Evolutionary conservation across 495 filamentous ascomycete genomes (phyloP).

Genomic region (Aspergillus olivimuriae): DNA sequence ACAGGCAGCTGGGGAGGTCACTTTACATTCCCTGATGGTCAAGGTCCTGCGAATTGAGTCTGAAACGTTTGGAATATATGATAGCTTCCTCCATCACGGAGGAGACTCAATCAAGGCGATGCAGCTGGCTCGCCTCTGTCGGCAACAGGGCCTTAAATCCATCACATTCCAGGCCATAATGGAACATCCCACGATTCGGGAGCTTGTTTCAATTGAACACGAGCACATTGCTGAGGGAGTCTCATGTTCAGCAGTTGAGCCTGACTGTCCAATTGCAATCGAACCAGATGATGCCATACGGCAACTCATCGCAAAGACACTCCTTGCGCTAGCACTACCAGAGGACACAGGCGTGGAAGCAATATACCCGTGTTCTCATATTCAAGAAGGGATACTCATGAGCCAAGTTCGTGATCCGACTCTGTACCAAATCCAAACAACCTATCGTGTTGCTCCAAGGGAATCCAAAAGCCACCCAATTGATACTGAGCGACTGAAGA

Average conservation of each 20-base stretch:
- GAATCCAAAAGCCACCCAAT: neutral
- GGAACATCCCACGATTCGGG: neutral
- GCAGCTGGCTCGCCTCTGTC: neutral
- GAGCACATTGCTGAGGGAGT: neutral
- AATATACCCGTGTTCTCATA: neutral
- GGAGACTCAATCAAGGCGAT: conserved; percentile 2
- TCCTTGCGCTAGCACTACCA: neutral
- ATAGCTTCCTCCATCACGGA: conserved; percentile 1
- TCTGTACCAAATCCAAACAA: neutral
- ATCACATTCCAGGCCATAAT: neutral
- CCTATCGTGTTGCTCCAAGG: neutral
- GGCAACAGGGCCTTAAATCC: neutral
- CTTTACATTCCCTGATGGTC: neutral
- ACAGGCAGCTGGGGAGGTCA: neutral
- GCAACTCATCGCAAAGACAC: neutral
- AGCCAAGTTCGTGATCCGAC: neutral
- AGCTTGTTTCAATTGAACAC: neutral
- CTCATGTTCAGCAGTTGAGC: neutral
- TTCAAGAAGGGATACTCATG: neutral
- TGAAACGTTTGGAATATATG: neutral
- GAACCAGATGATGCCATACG: neutral
- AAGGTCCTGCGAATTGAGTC: neutral
- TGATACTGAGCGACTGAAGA: neutral
- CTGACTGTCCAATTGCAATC: neutral
- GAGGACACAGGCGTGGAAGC: neutral